Conservation (phyloP, 306 rosid species). For the Gastrolobium villosum region DNA sequence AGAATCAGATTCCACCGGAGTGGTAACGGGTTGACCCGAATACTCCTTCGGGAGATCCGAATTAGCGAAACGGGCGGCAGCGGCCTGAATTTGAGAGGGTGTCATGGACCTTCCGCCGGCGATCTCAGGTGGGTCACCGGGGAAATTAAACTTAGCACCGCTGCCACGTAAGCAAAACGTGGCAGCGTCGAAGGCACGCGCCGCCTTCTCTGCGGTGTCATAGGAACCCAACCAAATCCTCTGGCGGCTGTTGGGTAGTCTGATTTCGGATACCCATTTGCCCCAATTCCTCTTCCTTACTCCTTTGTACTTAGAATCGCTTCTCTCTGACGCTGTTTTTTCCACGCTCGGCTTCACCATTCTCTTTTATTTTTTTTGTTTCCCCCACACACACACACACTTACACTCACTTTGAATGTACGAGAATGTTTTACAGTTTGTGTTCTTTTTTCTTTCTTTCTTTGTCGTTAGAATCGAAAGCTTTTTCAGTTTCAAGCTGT, state of each 20-base stretch:
- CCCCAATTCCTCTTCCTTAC: conserved; percentile 92
- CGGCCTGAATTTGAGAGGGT: conserved; percentile 61
- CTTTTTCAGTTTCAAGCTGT: not conserved
- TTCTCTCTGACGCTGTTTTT: conserved; percentile 36
- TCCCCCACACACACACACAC: too few species aligned
- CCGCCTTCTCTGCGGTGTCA: conserved; percentile 80
- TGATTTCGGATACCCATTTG: conserved; percentile 80
- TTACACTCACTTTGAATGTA: not conserved
- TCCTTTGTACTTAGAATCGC: conserved; percentile 60
- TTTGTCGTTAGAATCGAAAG: not conserved
- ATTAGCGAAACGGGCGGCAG: conserved; percentile 69
- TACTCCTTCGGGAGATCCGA: conserved; percentile 34
- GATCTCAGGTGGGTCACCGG: conserved; percentile 68
- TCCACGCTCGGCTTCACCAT: conserved; percentile 56
- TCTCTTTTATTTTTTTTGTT: too few species aligned
- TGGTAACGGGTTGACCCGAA: conserved; percentile 15
- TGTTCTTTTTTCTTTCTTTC: not conserved
- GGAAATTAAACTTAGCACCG: conserved; percentile 73
- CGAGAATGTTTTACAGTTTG: not conserved
- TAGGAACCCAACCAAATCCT: conserved; percentile 90
- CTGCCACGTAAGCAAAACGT: conserved; percentile 79
- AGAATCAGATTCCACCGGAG: not conserved
- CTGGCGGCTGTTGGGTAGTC: conserved; percentile 82
- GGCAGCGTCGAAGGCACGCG: conserved; percentile 90
- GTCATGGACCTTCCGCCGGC: conserved; percentile 58